Evolutionary conservation across 805 yeast species (phyloP).

Genomic region (Starmerella apis): DNA sequence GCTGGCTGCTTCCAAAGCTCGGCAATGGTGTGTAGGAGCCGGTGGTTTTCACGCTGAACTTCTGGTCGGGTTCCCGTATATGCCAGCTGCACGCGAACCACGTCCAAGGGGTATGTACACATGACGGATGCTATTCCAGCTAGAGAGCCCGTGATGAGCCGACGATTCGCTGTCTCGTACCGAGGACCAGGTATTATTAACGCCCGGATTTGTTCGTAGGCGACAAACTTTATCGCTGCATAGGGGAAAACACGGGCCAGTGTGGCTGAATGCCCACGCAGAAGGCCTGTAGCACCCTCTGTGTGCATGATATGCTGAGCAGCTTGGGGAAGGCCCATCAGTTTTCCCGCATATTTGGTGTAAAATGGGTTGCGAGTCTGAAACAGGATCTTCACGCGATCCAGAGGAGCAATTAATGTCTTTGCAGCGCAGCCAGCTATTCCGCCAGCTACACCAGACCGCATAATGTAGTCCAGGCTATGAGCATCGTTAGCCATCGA

Average conservation of each 20-base stretch:
- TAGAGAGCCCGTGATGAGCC: conserved; percentile 79
- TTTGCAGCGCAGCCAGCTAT: conserved; percentile 94
- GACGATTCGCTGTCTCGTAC: conserved; percentile 68
- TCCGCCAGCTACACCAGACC: conserved; percentile 91
- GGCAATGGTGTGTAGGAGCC: conserved; percentile 26
- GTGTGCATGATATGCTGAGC: conserved; percentile 50
- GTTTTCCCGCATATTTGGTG: conserved; percentile 65
- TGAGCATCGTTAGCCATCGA: conserved; percentile 41
- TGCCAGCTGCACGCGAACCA: conserved; percentile 83
- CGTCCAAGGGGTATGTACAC: conserved; percentile 83
- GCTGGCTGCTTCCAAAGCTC: conserved; percentile 28
- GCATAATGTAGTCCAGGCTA: conserved; percentile 63
- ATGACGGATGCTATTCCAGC: conserved; percentile 83
- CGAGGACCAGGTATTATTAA: conserved; percentile 62
- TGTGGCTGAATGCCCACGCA: conserved; percentile 94
- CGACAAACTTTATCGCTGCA: conserved; percentile 93
- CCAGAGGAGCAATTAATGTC: conserved; percentile 88
- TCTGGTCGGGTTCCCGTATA: conserved; percentile 43
- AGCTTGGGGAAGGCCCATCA: conserved; percentile 66
- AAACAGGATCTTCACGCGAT: conserved; percentile 85
- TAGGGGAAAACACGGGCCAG: conserved; percentile 85
- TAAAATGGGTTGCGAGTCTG: conserved; percentile 93
- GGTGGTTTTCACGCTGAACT: conserved; percentile 25
- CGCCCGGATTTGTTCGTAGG: conserved; percentile 84
- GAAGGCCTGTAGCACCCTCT: conserved; percentile 74